phyloP scores from a whole-genome alignment of 306 rosid species.

The Astragalus glycyphyllos region DNA sequence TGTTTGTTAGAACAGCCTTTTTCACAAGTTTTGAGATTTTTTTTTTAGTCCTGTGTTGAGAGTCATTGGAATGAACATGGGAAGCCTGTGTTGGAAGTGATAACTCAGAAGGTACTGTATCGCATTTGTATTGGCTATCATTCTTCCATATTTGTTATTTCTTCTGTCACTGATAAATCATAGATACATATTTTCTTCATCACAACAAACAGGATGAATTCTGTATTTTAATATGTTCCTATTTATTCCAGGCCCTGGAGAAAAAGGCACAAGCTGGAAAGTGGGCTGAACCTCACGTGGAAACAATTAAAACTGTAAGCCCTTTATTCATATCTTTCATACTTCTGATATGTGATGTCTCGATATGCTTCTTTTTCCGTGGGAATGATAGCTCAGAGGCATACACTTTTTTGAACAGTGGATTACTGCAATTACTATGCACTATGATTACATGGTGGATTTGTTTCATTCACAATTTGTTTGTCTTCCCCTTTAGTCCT shows the following conservation, averaged over 20 bases:
- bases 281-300: constrained; percentile 92
- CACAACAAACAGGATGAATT: constrained; percentile 22
- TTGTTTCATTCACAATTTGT: constrained; percentile 27
- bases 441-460: constrained; percentile 19
- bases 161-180: constrained; percentile 12
- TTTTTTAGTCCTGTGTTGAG: constrained; percentile 59
- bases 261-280: constrained; percentile 75
- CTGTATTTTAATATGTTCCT: constrained; percentile 34
- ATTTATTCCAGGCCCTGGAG: constrained; percentile 66
- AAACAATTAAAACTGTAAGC: constrained; percentile 81
- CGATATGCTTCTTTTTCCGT: constrained; percentile 22
- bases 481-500: constrained; percentile 19
- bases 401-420: neutral
- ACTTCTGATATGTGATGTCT: constrained; percentile 35
- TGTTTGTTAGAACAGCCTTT: constrained; percentile 27
- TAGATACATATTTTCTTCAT: constrained; percentile 20
- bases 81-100: constrained; percentile 68
- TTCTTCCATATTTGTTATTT: constrained; percentile 8
- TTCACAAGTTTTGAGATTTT: constrained; percentile 39
- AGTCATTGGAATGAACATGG: constrained; percentile 78
- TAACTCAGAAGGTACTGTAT: constrained; percentile 70
- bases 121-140: constrained; percentile 37
- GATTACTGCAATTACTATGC: constrained; percentile 27
- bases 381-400: constrained; percentile 17
- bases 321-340: constrained; percentile 29